Evolutionary conservation across 2,329 filamentous ascomycete species (phyloP).

Genomic region (Cytospora mali): DNA sequence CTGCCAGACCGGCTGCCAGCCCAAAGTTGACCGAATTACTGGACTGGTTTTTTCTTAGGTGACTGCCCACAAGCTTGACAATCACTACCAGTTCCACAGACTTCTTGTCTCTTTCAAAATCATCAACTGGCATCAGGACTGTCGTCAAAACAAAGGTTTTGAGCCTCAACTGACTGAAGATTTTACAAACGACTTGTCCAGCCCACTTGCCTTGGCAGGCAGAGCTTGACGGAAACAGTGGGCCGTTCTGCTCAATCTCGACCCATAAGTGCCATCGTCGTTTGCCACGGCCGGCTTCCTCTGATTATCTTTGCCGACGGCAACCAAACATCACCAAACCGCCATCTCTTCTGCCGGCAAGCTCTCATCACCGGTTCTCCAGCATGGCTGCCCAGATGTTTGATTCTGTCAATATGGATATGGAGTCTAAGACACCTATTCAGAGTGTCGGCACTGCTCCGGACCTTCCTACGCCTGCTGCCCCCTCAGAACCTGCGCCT

Average conservation of each 20-base stretch:
- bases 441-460: conserved; percentile 18
- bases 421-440: conserved; percentile 14
- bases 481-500: conserved; percentile 18
- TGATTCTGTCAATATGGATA: conserved; percentile 11
- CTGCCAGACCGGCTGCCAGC: too few species aligned
- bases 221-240: not conserved
- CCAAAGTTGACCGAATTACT: not conserved
- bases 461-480: conserved; percentile 18
- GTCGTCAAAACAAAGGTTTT: not conserved
- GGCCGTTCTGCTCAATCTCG: not conserved
- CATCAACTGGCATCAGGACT: not conserved
- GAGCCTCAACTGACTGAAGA: not conserved
- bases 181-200: not conserved
- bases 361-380: not conserved
- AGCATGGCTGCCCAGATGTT: conserved; percentile 2
- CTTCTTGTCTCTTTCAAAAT: not conserved
- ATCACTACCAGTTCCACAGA: not conserved
- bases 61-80: not conserved
- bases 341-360: conserved; percentile 9
- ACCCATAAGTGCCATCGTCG: not conserved
- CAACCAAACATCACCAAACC: conserved; percentile 2
- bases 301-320: not conserved
- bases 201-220: not conserved
- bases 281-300: not conserved
- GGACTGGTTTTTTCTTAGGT: not conserved